Percentiles rank a stretch among this genome's conserved stretches.
Conservation (phyloP, 1,139 yeast species). For the Protomyces pachydermus region DNA sequence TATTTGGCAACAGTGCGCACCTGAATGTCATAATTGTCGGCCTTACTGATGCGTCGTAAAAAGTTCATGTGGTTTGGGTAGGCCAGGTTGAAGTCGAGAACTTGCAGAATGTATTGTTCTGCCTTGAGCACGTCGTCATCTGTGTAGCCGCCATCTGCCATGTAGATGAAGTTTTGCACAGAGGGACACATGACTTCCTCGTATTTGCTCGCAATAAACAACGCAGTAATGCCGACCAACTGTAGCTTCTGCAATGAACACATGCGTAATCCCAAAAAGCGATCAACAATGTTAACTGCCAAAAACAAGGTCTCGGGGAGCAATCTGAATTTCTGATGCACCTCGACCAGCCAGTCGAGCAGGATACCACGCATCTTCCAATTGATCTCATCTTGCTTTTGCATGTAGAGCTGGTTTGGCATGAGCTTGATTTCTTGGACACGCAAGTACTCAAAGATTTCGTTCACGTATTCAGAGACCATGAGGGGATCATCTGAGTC, state of each 20-base stretch:
- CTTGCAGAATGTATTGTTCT: conserved; percentile 69
- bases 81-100: conserved; percentile 70
- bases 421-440: conserved; percentile 62
- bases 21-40: conserved; percentile 90
- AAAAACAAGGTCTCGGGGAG: conserved; percentile 86
- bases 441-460: conserved; percentile 74
- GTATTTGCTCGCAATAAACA: conserved; percentile 90
- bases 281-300: conserved; percentile 84
- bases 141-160: conserved; percentile 77
- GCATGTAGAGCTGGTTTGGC: conserved; percentile 71
- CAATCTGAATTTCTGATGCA: conserved; percentile 78
- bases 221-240: conserved; percentile 80
- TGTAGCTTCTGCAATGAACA: conserved; percentile 83
- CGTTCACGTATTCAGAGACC: conserved; percentile 90
- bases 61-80: conserved; percentile 95
- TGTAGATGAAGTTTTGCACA: conserved; percentile 79
- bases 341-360: conserved; percentile 93
- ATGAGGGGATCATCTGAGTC: conserved; percentile 87
- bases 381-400: conserved; percentile 67
- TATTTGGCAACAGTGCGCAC: conserved; percentile 90
- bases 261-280: conserved; percentile 74
- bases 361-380: conserved; percentile 84
- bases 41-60: conserved; percentile 84
- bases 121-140: conserved; percentile 84
- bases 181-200: conserved; percentile 93